Conservation (phyloP, 495 filamentous ascomycete genomes). For the Lineolata rhizophorae region DNA sequence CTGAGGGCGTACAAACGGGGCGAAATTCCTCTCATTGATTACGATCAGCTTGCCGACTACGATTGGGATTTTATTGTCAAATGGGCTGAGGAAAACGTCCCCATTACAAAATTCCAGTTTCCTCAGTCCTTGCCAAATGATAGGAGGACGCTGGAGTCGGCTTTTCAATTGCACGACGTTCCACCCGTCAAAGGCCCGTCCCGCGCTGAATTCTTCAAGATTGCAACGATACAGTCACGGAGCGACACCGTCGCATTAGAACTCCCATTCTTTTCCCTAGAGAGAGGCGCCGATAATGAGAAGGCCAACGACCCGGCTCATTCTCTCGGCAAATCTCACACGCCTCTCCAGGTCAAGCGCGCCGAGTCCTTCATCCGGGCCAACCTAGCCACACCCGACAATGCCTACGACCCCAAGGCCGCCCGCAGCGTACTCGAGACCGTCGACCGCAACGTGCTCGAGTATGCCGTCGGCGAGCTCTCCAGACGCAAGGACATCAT, state of each 20-base stretch:
- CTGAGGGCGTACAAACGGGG: slow-evolving; percentile 50
- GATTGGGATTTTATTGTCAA: slow-evolving; percentile 56
- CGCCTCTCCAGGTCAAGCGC: no score
- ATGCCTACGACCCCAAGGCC: slow-evolving; percentile 21
- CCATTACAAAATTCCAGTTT: neutral
- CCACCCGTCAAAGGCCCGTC: neutral
- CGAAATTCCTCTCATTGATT: slow-evolving; percentile 49
- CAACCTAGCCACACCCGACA: slow-evolving; percentile 28
- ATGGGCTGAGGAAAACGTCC: slow-evolving; percentile 38
- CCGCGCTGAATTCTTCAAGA: slow-evolving; percentile 7
- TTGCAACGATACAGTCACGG: slow-evolving; percentile 16
- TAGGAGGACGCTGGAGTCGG: slow-evolving; percentile 9
- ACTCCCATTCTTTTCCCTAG: no score
- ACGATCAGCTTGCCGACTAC: slow-evolving; percentile 43
- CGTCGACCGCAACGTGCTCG: slow-evolving; percentile 17
- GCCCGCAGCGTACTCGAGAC: slow-evolving; percentile 23
- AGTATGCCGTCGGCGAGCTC: slow-evolving; percentile 2
- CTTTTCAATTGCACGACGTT: slow-evolving; percentile 13
- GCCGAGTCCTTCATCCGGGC: slow-evolving; percentile 42
- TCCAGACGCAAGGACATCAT: slow-evolving; percentile 1
- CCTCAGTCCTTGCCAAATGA: neutral
- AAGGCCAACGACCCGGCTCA: no score
- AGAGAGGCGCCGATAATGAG: no score
- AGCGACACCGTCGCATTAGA: no score
- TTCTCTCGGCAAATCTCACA: no score